Conservation (phyloP, 2,329 filamentous ascomycete genomes). For the Macroventuria anomochaeta region DNA sequence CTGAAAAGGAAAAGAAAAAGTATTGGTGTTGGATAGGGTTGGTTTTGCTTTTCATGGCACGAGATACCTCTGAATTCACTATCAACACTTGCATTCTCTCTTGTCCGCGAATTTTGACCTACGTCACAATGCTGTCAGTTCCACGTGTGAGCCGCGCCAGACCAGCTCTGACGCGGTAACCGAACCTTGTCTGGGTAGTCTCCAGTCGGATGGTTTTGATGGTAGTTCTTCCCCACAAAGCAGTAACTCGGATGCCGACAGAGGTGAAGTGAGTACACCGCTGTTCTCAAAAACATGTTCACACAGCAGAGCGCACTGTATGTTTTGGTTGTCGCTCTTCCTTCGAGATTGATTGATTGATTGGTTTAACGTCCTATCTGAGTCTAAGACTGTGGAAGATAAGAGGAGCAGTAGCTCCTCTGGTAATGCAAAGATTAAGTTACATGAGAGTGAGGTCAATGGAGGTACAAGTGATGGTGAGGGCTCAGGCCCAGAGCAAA, state of each 20-base stretch:
- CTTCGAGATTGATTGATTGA: not conserved
- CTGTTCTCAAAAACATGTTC: not conserved
- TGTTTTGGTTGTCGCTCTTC: not conserved
- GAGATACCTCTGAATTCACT: constrained; percentile 16
- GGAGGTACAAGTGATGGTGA: too few species aligned
- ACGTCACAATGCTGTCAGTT: constrained; percentile 5
- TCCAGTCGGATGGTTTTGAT: constrained; percentile 2
- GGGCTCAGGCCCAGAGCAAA: too few species aligned
- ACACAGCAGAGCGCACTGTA: not conserved
- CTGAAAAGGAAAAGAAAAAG: constrained; percentile 8
- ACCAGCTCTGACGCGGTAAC: constrained; percentile 6
- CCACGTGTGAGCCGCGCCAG: constrained; percentile 5
- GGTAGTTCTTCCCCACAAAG: constrained; percentile 22
- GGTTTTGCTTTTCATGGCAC: not conserved
- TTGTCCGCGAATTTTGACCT: not conserved
- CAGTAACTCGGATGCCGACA: constrained; percentile 19
- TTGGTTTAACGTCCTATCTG: too few species aligned
- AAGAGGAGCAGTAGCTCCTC: too few species aligned
- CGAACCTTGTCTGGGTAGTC: not conserved
- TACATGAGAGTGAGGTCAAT: too few species aligned
- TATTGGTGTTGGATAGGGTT: not conserved
- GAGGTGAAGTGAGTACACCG: constrained; percentile 12
- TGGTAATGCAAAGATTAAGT: too few species aligned
- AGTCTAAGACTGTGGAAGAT: too few species aligned
- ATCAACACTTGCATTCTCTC: constrained; percentile 30